phyloP scores from a whole-genome alignment of 1,284 basidiomycete genomes.

The Ceratobasidium sp. region DNA sequence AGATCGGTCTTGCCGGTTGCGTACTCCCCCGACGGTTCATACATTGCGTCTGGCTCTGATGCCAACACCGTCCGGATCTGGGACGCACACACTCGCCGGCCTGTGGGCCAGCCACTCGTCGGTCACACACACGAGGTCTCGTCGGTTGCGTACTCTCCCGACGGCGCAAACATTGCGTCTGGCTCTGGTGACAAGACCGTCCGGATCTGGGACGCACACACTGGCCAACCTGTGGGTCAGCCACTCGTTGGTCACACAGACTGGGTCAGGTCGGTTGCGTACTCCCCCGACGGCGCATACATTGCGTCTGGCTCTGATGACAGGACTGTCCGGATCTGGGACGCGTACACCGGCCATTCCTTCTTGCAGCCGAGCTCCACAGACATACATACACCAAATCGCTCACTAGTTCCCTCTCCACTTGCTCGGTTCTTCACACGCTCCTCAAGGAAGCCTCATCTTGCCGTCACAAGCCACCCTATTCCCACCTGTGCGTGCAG shows the following conservation, averaged over 20 bases:
- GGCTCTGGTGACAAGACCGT: too few relatives aligned
- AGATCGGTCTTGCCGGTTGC: background rate
- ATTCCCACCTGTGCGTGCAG: too few relatives aligned
- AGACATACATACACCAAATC: too few relatives aligned
- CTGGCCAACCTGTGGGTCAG: too few relatives aligned
- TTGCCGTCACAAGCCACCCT: too few relatives aligned
- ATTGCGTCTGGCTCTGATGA: background rate
- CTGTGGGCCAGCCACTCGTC: background rate
- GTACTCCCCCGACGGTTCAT: background rate
- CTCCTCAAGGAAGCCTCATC: too few relatives aligned
- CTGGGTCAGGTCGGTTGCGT: background rate
- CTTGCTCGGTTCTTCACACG: too few relatives aligned
- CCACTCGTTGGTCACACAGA: too few relatives aligned
- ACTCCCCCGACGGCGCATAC: background rate
- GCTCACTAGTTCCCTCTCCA: too few relatives aligned
- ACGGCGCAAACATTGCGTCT: background rate
- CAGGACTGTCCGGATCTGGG: background rate
- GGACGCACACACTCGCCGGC: background rate
- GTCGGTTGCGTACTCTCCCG: background rate
- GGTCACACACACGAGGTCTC: background rate
- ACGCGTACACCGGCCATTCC: background rate
- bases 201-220: too few relatives aligned
- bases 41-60: background rate
- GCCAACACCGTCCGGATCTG: background rate
- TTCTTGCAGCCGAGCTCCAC: too few relatives aligned